These are phyloP conservation scores for Daldinia eschscholtzii DNA, from an alignment of 2,329 filamentous ascomycete species.

Conservation along the genomic window DNA sequence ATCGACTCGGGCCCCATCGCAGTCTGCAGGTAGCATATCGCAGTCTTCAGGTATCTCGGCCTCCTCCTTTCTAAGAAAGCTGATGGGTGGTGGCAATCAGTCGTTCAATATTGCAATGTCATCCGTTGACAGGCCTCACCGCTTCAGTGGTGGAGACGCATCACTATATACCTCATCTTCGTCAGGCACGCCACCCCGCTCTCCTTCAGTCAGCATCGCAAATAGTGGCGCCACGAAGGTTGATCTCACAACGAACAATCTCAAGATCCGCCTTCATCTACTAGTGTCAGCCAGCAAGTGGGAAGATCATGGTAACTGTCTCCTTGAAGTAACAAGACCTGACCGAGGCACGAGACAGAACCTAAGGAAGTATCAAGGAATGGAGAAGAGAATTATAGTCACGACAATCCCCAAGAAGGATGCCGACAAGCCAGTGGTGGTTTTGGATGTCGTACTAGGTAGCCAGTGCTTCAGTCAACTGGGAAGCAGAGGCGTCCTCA, in stretches of 20 bases:
- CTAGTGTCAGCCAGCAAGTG: constrained; percentile 83
- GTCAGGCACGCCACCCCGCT: constrained; percentile 66
- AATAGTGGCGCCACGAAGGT: constrained; percentile 62
- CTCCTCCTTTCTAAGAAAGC: constrained; percentile 80
- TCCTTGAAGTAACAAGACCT: constrained; percentile 84
- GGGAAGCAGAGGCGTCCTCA: constrained; percentile 86
- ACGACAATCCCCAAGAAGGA: constrained; percentile 75
- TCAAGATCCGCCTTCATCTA: constrained; percentile 88
- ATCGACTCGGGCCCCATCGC: constrained; percentile 70
- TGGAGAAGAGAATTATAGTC: constrained; percentile 89
- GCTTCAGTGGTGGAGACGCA: constrained; percentile 65
- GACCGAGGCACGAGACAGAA: constrained; percentile 71
- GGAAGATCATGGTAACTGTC: constrained; percentile 90
- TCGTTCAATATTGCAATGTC: constrained; percentile 86
- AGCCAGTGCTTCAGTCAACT: constrained; percentile 88
- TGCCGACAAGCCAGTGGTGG: constrained; percentile 67
- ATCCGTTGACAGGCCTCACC: constrained; percentile 73
- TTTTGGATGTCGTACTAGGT: constrained; percentile 87
- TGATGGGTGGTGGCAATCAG: constrained; percentile 77
- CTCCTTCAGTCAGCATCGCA: constrained; percentile 69
- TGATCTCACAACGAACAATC: constrained; percentile 78
- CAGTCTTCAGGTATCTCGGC: constrained; percentile 73
- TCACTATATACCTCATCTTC: constrained; percentile 73
- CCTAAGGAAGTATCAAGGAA: constrained; percentile 70
- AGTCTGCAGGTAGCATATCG: constrained; percentile 78